Conservation (phyloP, 371 early-diverging fungal species). For the Chytridium lagenaria region DNA sequence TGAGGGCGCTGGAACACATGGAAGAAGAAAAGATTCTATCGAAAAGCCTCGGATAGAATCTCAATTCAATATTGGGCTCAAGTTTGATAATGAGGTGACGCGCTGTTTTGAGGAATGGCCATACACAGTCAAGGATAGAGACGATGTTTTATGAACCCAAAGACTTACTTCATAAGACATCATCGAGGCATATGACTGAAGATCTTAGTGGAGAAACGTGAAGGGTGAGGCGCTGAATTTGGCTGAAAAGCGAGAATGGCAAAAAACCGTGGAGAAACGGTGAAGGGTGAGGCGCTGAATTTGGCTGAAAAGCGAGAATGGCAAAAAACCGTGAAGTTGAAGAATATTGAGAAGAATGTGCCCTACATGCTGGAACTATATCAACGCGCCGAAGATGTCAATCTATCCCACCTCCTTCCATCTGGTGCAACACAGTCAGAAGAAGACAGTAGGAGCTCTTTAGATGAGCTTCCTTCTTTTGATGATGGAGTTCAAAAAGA, state of each 20-base stretch:
- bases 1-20: slow-evolving; percentile 34
- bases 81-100: slow-evolving; percentile 26
- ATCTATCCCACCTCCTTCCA: slow-evolving; percentile 22
- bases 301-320: neutral
- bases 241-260: neutral
- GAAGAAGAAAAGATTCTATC: neutral
- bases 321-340: slow-evolving; percentile 1
- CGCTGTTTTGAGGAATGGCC: slow-evolving; percentile 22
- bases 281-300: no score
- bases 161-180: neutral
- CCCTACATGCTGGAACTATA: slow-evolving; percentile 52
- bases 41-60: neutral
- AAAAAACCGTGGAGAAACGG: neutral
- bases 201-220: neutral
- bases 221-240: no score
- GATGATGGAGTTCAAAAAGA: no score
- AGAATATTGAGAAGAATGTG: slow-evolving; percentile 37
- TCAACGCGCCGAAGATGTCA: slow-evolving; percentile 45
- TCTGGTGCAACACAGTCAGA: no score
- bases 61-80: neutral
- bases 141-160: slow-evolving; percentile 13
- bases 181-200: no score
- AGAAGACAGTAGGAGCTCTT: no score
- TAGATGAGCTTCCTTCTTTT: no score
- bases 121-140: slow-evolving; percentile 11